Conservation (phyloP, 495 filamentous ascomycete species). For the Aspergillus indologenus region DNA sequence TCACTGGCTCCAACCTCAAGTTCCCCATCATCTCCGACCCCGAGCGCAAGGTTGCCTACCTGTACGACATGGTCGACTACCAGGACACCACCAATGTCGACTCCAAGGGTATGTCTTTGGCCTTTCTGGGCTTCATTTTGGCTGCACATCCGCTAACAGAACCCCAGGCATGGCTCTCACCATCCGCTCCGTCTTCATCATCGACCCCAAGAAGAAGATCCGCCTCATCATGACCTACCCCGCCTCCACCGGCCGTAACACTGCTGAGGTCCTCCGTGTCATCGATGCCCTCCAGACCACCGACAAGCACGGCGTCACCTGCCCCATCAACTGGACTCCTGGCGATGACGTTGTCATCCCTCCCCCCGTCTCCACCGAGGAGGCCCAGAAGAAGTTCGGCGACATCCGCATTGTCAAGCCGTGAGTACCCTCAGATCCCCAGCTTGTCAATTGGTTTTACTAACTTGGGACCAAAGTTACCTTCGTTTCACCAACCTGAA, state of each 20-base stretch:
- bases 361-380: constrained; percentile 78
- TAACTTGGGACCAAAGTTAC: constrained; percentile 32
- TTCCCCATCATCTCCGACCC: constrained; percentile 99
- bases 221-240: constrained; percentile 95
- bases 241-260: constrained; percentile 94
- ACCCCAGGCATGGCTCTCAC: constrained; percentile 74
- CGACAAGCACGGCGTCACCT: constrained; percentile 93
- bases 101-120: constrained; percentile 61
- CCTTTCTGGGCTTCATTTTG: no score
- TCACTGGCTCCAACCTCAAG: constrained; percentile 71
- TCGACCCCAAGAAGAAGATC: constrained; percentile 98
- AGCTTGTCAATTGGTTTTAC: constrained; percentile 8
- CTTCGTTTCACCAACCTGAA: constrained; percentile 46
- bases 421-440: constrained; percentile 44
- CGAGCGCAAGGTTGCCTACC: constrained; percentile 83
- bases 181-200: constrained; percentile 98
- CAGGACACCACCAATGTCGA: constrained; percentile 85
- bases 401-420: constrained; percentile 92
- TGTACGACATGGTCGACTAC: constrained; percentile 96
- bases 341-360: constrained; percentile 95
- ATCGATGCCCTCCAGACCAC: constrained; percentile 96
- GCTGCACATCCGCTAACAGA: constrained; percentile 3
- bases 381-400: constrained; percentile 88
- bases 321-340: constrained; percentile 87
- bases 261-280: constrained; percentile 91